A percentile compares a stretch with the other conserved stretches of the same genome.
Conservation (phyloP, 257 asterid species). For the Solanum acaule region DNA sequence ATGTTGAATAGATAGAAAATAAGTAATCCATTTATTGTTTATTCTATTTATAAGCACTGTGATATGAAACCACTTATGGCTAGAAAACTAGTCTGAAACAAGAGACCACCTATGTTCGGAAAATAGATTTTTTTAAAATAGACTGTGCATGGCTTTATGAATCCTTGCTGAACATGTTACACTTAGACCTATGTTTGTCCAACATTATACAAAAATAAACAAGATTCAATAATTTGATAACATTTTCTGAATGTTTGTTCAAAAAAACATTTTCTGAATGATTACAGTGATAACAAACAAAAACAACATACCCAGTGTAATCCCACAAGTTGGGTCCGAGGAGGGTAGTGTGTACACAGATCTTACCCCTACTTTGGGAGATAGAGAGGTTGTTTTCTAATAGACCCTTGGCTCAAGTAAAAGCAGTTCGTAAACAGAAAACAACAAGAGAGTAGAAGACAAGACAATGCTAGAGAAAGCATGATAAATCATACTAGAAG, state of each 20-base stretch:
- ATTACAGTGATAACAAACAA: not conserved
- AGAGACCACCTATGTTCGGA: not conserved
- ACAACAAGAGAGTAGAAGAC: not conserved
- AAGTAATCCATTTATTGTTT: not conserved
- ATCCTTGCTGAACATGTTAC: not conserved
- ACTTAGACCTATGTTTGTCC: not conserved
- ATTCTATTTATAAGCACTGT: not conserved
- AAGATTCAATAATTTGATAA: not conserved
- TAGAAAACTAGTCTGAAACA: not conserved
- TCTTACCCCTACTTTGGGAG: not conserved
- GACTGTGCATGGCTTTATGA: not conserved
- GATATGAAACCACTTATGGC: not conserved
- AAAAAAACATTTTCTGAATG: not conserved
- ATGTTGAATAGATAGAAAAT: not conserved
- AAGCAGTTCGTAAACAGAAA: not conserved
- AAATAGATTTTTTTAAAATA: not conserved
- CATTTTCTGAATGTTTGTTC: not conserved
- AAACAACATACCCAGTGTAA: not conserved
- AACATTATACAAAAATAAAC: not conserved
- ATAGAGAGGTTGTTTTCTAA: not conserved
- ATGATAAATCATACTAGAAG: not conserved
- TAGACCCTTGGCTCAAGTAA: not conserved
- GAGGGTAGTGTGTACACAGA: not conserved
- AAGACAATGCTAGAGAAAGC: not conserved
- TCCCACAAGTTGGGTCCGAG: not conserved